phyloP scores from a whole-genome alignment of 768 basidiomycete species.

The Leccinum variicolor region DNA sequence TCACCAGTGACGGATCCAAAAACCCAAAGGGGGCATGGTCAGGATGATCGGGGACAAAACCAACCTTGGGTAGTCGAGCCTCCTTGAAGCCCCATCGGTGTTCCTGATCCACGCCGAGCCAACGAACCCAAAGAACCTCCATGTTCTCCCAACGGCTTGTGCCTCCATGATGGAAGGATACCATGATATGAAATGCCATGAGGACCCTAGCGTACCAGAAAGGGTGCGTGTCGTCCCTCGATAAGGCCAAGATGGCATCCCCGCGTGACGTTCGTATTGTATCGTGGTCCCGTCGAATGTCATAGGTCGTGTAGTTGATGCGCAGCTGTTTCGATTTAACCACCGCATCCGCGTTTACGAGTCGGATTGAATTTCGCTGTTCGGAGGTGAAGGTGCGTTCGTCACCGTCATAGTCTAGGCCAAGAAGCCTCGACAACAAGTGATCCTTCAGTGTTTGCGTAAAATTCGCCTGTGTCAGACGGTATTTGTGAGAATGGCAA shows the following conservation, averaged over 20 bases:
- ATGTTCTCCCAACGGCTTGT: not conserved
- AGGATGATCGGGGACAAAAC: conserved; percentile 1
- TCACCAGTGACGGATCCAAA: not conserved
- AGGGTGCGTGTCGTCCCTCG: conserved; percentile 6
- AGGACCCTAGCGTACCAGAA: conserved; percentile 25
- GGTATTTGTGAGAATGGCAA: not conserved
- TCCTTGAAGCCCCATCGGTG: no score
- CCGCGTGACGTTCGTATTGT: not conserved
- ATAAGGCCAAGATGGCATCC: conserved; percentile 8
- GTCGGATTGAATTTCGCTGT: not conserved
- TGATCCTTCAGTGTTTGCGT: conserved; percentile 19
- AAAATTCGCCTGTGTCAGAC: conserved; percentile 14
- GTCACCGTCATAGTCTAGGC: conserved; percentile 15
- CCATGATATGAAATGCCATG: conserved; percentile 10
- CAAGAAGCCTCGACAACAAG: conserved; percentile 12
- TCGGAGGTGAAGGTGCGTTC: not conserved
- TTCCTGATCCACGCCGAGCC: no score
- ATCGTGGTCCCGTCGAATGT: conserved; percentile 12
- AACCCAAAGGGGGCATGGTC: not conserved
- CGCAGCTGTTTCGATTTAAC: not conserved
- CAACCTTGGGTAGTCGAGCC: no score
- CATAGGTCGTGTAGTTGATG: conserved; percentile 19
- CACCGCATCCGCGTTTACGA: not conserved
- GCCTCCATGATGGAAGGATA: not conserved
- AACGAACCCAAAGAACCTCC: conserved; percentile 22